These are phyloP conservation scores for Diaporthe sp. DNA, from an alignment of 2,329 filamentous ascomycete species.

Conservation along the genomic window DNA sequence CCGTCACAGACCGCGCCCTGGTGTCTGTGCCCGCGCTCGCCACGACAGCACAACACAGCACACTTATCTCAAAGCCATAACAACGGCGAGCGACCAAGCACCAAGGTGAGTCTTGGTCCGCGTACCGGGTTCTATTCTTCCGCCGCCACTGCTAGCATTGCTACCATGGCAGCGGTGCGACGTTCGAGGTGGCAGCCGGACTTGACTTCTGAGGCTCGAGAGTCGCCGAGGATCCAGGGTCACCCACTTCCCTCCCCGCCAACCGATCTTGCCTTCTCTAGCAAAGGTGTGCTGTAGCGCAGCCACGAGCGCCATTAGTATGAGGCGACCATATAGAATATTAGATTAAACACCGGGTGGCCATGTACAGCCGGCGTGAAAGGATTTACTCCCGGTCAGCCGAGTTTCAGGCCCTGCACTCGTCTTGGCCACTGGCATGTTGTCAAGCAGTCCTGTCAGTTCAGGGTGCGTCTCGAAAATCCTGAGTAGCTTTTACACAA, in stretches of 20 bases:
- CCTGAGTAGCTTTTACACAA: background rate
- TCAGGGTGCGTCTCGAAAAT: background rate
- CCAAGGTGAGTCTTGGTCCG: background rate
- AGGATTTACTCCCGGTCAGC: background rate
- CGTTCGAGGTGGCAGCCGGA: background rate
- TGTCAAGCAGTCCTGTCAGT: background rate
- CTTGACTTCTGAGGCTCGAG: constrained; percentile 2
- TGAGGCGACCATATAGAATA: background rate
- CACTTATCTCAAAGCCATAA: background rate
- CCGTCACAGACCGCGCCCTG: background rate
- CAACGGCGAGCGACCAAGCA: background rate
- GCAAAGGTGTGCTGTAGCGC: constrained; percentile 2
- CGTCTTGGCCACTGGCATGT: background rate
- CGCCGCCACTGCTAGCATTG: constrained; percentile 11
- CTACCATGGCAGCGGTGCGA: constrained; percentile 14
- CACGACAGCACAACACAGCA: background rate
- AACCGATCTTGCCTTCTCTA: background rate
- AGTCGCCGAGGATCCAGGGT: constrained; percentile 5
- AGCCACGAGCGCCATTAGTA: background rate
- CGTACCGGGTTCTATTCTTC: background rate
- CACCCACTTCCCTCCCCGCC: background rate
- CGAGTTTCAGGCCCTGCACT: constrained; percentile 13
- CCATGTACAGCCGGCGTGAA: background rate
- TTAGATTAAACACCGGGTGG: background rate
- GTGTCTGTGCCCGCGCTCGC: constrained; percentile 1